Conservation (phyloP, 805 yeast species). For the Saccharomycopsis schoenii region DNA sequence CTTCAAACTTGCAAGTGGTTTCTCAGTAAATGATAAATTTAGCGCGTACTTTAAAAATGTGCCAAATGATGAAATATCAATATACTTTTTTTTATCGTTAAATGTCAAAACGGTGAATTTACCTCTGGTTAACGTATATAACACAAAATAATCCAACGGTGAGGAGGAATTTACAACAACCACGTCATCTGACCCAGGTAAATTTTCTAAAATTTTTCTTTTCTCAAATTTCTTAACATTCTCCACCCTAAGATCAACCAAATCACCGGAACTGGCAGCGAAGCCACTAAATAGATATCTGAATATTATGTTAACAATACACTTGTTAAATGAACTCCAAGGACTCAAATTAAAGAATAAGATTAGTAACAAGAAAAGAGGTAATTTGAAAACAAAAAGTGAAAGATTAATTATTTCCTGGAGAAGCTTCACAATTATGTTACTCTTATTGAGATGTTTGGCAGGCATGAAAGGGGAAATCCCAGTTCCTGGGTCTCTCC, state of each 20-base stretch:
- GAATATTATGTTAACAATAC: constrained; percentile 20
- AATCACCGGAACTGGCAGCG: constrained; percentile 27
- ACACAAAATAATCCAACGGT: constrained; percentile 34
- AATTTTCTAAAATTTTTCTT: constrained; percentile 21
- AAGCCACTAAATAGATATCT: constrained; percentile 27
- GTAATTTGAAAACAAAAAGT: constrained; percentile 21
- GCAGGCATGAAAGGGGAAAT: constrained; percentile 77
- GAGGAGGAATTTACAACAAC: constrained; percentile 40
- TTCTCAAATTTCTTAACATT: constrained; percentile 33
- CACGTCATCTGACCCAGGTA: constrained; percentile 31
- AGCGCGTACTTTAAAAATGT: not conserved
- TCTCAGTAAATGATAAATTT: not conserved
- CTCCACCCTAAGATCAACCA: constrained; percentile 32
- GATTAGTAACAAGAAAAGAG: constrained; percentile 17
- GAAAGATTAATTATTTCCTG: constrained; percentile 22
- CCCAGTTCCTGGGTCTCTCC: constrained; percentile 91
- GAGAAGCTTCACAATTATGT: not conserved
- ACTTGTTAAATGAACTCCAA: constrained; percentile 16
- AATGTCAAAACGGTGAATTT: constrained; percentile 1
- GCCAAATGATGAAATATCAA: not conserved
- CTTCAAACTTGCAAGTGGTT: not conserved
- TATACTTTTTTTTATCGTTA: not conserved
- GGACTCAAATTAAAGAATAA: constrained; percentile 19
- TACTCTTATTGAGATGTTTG: constrained; percentile 22
- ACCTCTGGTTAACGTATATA: not conserved